Evolutionary conservation across 2,329 filamentous ascomycete genomes (phyloP), one percentile per base, ranked within the genome.

Genomic region (Colletotrichum simmondsii): DNA sequence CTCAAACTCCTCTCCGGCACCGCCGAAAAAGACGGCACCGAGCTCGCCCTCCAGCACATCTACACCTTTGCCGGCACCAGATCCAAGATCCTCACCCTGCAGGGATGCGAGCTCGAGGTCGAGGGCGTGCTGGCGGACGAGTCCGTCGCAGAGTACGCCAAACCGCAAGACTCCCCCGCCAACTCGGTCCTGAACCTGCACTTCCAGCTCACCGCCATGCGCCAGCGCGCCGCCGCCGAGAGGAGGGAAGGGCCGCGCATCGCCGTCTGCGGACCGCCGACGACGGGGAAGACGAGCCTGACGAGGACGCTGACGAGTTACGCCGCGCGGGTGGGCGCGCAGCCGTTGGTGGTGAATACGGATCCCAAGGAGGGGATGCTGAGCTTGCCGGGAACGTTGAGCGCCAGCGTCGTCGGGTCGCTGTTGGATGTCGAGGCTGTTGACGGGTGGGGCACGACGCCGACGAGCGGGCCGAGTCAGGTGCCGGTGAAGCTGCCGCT

Each of bases 21-120:
- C 1, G 97, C 96, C 61, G 97, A 99, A 83, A 91, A 97, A 79
- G 98, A 98, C 80, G 97, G 97, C 80, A 95, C 96, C 68, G 97
- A 99, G 84, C 92, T 99, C 56, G 95, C 95, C 12, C 88, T 90
- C 11, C 93, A 93, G 69, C 93, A 93, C 64, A 88, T 90, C 11
- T 98, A 98, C 85, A 92, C 88, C 37, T 96, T 99, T 82, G 89
- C 90, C 58, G 94, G 94, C 68, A 90, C 90, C 76, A 97, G 97
- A 85, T 93, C 94, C 71, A 95, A 96, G 74, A 93, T 99, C 78
- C 94, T 94, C 82, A 97, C 95, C 63, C 98, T 95, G 93, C 92
- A 96, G 79, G 96, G 97, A 77, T 98, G 95, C 83, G 91, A 91
- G 65, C 85, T 99, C 73, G 94, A 98, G 82, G 87, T 98, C 72